Conservation (phyloP, 139 green algal genomes). For the Micractinium sp. region DNA sequence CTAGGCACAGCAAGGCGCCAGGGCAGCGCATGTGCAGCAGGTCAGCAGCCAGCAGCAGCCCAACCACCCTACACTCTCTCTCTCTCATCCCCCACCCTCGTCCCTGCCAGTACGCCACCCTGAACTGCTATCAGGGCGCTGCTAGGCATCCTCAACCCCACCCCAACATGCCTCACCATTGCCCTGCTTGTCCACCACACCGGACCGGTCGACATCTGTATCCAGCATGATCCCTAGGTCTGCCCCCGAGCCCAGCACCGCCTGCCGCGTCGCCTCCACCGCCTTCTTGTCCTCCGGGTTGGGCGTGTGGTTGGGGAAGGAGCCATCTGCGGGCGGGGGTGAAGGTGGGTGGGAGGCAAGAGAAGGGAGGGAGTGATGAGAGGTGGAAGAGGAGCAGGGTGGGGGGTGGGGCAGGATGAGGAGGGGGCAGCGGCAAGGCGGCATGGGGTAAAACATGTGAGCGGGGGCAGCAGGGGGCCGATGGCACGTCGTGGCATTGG, state of each 20-base stretch:
- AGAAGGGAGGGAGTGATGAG: not conserved
- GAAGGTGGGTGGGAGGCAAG: too few species aligned
- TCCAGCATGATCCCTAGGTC: constrained; percentile 97
- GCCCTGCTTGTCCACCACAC: constrained; percentile 74
- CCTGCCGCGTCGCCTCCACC: constrained; percentile 53
- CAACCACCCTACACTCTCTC: not conserved
- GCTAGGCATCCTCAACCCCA: too few species aligned
- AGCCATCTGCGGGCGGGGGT: constrained; percentile 64
- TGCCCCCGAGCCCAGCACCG: constrained; percentile 47
- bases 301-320: constrained; percentile 94
- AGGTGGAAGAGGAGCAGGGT: not conserved
- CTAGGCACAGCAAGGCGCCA: not conserved
- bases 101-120: too few species aligned
- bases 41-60: not conserved
- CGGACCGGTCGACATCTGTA: constrained; percentile 95
- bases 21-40: not conserved
- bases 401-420: not conserved
- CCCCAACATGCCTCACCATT: not conserved
- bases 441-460: not conserved
- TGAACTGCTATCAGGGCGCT: too few species aligned
- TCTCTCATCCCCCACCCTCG: not conserved
- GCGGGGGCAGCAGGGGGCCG: too few species aligned
- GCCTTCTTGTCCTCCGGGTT: constrained; percentile 95
- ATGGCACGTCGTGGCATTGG: too few species aligned
- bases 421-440: not conserved